These are phyloP conservation scores for Aspergillus arachidicola DNA, from an alignment of 2,329 filamentous ascomycete genomes.

Conservation along the genomic window DNA sequence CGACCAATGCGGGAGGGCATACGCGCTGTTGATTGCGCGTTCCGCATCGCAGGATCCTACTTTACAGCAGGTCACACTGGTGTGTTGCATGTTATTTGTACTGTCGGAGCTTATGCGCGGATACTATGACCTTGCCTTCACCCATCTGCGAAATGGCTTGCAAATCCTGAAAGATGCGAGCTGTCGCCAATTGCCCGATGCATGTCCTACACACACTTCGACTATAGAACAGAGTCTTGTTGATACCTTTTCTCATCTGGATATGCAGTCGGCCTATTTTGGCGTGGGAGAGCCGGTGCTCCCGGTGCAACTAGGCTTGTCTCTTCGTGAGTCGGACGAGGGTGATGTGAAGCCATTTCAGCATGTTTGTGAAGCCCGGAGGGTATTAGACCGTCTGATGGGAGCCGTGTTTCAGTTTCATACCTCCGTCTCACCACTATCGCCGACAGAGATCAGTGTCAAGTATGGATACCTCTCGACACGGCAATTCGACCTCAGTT, in stretches of 20 bases:
- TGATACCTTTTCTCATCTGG: slow-evolving; percentile 8
- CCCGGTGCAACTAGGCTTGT: background rate
- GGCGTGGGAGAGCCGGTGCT: background rate
- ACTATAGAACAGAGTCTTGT: slow-evolving; percentile 5
- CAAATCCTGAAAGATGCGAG: background rate
- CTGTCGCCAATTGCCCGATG: background rate
- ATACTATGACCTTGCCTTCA: slow-evolving; percentile 20
- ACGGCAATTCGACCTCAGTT: background rate
- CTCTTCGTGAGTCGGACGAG: background rate
- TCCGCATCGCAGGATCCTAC: slow-evolving; percentile 18
- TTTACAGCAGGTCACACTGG: slow-evolving; percentile 22
- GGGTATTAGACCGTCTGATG: background rate
- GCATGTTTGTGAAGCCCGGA: slow-evolving; percentile 2
- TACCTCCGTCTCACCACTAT: background rate
- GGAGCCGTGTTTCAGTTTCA: background rate
- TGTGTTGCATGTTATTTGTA: slow-evolving; percentile 29
- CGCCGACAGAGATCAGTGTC: background rate
- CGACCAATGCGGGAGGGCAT: slow-evolving; percentile 25
- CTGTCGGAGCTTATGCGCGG: slow-evolving; percentile 28
- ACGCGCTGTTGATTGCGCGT: slow-evolving; percentile 20
- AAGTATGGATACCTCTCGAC: slow-evolving; percentile 1
- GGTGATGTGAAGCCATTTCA: background rate
- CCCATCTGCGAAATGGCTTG: slow-evolving; percentile 27
- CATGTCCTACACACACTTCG: no score
- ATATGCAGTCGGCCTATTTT: slow-evolving; percentile 8